A percentile compares a stretch with the other conserved stretches of the same genome.
Evolutionary conservation across 129 eudicot species (phyloP).

Genomic region (Saussurea involucrata): DNA sequence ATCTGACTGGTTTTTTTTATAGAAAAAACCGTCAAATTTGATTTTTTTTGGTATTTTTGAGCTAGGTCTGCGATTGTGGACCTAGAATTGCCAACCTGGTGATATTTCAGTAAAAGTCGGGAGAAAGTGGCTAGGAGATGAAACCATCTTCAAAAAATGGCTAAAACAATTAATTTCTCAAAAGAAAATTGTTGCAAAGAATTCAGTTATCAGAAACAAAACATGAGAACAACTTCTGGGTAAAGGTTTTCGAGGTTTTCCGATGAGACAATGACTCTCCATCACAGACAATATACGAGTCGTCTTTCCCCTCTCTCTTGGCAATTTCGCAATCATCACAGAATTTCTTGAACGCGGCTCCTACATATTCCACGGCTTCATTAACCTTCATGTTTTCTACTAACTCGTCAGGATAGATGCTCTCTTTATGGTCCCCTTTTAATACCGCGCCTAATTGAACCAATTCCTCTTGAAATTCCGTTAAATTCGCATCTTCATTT

Average conservation of each 20-base stretch:
- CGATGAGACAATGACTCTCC: background rate
- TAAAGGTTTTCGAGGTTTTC: conserved; percentile 22
- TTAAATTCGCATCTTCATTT: conserved; percentile 46
- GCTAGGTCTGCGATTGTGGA: too few species aligned
- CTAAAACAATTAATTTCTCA: too few species aligned
- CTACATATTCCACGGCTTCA: conserved; percentile 55
- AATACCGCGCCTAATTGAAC: conserved; percentile 72
- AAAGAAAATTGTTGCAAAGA: background rate
- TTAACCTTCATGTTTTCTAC: conserved; percentile 65
- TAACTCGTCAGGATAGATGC: conserved; percentile 21
- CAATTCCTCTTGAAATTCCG: conserved; percentile 75
- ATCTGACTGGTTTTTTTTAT: too few species aligned
- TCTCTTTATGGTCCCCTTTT: conserved; percentile 61
- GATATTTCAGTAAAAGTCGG: too few species aligned
- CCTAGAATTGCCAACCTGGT: too few species aligned
- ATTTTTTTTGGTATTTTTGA: too few species aligned
- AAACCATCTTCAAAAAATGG: too few species aligned
- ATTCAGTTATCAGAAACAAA: conserved; percentile 4
- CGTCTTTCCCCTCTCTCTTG: conserved; percentile 48
- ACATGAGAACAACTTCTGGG: conserved; percentile 51
- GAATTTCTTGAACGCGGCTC: conserved; percentile 49
- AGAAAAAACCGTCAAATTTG: too few species aligned
- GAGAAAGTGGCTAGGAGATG: too few species aligned
- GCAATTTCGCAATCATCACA: conserved; percentile 58
- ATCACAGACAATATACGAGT: conserved; percentile 41